Evolutionary conservation across 495 filamentous ascomycete species (phyloP).

Genomic region (Hapsidospora chrysogenum): DNA sequence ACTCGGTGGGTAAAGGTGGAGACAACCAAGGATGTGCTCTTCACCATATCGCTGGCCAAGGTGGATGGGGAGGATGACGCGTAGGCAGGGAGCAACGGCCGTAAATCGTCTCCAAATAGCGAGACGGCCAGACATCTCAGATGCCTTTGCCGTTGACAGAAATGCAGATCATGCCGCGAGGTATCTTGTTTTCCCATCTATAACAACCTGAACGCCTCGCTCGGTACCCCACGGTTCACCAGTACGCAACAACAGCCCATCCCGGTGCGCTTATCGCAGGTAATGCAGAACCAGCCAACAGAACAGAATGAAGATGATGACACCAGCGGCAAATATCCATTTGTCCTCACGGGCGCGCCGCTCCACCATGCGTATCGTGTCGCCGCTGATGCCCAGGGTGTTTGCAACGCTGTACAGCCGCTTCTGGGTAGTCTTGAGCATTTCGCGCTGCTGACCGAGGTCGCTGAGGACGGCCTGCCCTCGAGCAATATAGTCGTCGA

Average conservation of each 20-base stretch:
- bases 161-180: no score
- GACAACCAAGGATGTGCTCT: constrained; percentile 55
- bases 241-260: no score
- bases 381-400: constrained; percentile 81
- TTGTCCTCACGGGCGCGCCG: constrained; percentile 85
- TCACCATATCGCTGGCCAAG: constrained; percentile 59
- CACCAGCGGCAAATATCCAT: constrained; percentile 90
- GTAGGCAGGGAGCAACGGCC: background rate
- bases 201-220: no score
- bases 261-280: constrained; percentile 36
- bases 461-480: constrained; percentile 82
- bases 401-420: constrained; percentile 84
- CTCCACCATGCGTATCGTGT: constrained; percentile 94
- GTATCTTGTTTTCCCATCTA: no score
- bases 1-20: constrained; percentile 36
- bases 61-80: constrained; percentile 3
- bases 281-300: constrained; percentile 81
- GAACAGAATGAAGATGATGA: constrained; percentile 78
- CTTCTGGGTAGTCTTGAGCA: constrained; percentile 86
- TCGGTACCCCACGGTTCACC: no score
- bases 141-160: no score
- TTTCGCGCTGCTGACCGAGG: constrained; percentile 76
- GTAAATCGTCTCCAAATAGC: background rate
- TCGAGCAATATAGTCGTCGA: constrained; percentile 88
- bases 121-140: background rate